phyloP scores from a whole-genome alignment of 768 basidiomycete species.

The Agaricus blazei region DNA sequence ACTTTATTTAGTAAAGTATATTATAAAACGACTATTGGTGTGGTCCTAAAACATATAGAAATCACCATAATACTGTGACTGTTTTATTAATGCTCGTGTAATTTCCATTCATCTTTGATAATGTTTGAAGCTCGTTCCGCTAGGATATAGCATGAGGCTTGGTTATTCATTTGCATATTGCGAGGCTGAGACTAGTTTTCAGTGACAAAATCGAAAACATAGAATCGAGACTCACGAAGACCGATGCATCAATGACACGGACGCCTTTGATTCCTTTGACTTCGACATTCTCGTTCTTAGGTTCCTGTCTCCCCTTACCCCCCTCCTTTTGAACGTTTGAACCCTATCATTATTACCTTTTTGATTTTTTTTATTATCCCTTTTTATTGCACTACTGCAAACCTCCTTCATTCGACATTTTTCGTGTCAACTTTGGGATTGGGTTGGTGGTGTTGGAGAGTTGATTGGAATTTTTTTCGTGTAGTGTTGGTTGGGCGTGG shows the following conservation, averaged over 20 bases:
- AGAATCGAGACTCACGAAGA: background rate
- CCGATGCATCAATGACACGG: no score
- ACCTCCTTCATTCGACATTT: background rate
- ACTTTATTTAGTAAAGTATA: no score
- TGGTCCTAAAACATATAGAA: background rate
- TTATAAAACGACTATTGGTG: no score
- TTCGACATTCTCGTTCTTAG: background rate
- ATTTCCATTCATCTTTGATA: background rate
- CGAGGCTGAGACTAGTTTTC: conserved; percentile 14
- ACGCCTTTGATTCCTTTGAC: no score
- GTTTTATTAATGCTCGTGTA: background rate
- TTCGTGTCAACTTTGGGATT: background rate
- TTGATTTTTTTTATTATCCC: background rate
- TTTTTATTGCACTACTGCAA: no score
- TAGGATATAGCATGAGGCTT: conserved; percentile 27
- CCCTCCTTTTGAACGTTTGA: background rate
- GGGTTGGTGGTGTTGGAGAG: background rate
- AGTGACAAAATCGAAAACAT: background rate
- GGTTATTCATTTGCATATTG: conserved; percentile 25
- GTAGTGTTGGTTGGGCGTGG: background rate
- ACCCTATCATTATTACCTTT: conserved; percentile 10
- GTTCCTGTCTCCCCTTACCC: background rate
- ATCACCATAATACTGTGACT: background rate
- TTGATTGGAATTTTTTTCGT: background rate
- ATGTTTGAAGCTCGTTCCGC: conserved; percentile 24